A percentile compares a stretch with the other conserved stretches of the same genome.
phyloP scores from a whole-genome alignment of 2,329 filamentous ascomycete genomes.

The Cyphellophora attinorum region DNA sequence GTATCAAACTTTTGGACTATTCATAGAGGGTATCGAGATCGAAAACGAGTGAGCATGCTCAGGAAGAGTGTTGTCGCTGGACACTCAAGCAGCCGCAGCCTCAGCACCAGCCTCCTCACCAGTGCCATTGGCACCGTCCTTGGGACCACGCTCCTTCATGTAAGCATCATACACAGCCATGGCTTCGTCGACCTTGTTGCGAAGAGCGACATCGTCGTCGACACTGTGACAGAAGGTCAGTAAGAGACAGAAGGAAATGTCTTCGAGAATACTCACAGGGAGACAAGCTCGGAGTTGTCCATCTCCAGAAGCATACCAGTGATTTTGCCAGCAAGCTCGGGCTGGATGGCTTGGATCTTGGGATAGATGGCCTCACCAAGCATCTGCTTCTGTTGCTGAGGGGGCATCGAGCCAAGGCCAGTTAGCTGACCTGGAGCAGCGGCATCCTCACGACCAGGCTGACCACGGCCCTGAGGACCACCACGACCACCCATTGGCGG shows the following conservation, averaged over 20 bases:
- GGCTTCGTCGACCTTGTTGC: slow-evolving; percentile 93
- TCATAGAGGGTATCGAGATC: background rate
- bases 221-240: slow-evolving; percentile 47
- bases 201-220: slow-evolving; percentile 78
- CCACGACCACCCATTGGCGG: slow-evolving; percentile 22
- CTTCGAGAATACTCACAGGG: slow-evolving; percentile 69
- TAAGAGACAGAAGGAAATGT: no score
- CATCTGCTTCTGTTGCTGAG: slow-evolving; percentile 93
- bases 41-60: background rate
- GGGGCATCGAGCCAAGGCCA: slow-evolving; percentile 43
- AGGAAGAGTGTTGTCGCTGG: background rate
- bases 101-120: slow-evolving; percentile 17
- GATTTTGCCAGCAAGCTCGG: slow-evolving; percentile 95
- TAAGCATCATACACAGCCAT: slow-evolving; percentile 97
- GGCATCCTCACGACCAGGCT: slow-evolving; percentile 25
- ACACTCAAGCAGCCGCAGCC: slow-evolving; percentile 12
- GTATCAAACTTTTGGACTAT: background rate
- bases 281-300: slow-evolving; percentile 90
- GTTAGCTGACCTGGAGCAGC: slow-evolving; percentile 38
- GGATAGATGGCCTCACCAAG: slow-evolving; percentile 96
- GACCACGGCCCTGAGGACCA: slow-evolving; percentile 28
- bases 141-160: slow-evolving; percentile 73
- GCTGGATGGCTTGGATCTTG: slow-evolving; percentile 92
- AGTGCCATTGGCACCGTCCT: slow-evolving; percentile 26
- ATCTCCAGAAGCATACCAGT: slow-evolving; percentile 99